Conservation (phyloP, 148 eudicot genomes). For the Camellia granthamiana region DNA sequence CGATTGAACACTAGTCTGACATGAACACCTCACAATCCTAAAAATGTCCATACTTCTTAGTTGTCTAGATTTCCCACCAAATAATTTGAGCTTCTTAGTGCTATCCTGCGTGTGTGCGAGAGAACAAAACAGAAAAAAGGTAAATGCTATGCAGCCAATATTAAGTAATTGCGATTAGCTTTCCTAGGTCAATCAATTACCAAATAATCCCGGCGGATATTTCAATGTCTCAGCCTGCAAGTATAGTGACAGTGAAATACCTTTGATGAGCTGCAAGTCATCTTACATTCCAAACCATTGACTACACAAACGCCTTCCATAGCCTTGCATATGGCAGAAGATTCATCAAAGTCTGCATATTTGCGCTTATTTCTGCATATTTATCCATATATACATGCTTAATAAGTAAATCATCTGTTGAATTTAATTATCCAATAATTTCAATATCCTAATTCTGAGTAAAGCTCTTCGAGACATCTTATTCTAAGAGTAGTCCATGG, state of each 20-base stretch:
- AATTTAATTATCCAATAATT: constrained; percentile 3
- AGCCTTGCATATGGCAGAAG: constrained; percentile 53
- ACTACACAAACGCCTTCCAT: constrained; percentile 52
- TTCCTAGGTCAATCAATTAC: neutral
- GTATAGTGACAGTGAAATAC: constrained; percentile 29
- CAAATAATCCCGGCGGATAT: neutral
- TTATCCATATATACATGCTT: neutral
- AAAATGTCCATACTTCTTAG: no score
- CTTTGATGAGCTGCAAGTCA: constrained; percentile 85
- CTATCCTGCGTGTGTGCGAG: neutral
- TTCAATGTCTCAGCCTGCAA: neutral
- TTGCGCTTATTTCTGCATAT: constrained; percentile 71
- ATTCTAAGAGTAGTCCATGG: neutral
- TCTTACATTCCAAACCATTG: constrained; percentile 92
- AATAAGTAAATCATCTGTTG: neutral
- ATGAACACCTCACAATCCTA: no score
- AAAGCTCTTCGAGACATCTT: neutral
- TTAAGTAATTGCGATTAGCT: neutral
- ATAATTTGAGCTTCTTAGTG: no score
- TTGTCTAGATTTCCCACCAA: neutral
- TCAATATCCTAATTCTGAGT: neutral
- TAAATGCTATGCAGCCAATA: neutral
- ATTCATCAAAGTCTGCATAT: constrained; percentile 58
- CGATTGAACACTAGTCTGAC: no score
- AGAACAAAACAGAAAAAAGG: neutral